Conservation (phyloP, 2,329 filamentous ascomycete genomes). For the Hypoxylon sp. region DNA sequence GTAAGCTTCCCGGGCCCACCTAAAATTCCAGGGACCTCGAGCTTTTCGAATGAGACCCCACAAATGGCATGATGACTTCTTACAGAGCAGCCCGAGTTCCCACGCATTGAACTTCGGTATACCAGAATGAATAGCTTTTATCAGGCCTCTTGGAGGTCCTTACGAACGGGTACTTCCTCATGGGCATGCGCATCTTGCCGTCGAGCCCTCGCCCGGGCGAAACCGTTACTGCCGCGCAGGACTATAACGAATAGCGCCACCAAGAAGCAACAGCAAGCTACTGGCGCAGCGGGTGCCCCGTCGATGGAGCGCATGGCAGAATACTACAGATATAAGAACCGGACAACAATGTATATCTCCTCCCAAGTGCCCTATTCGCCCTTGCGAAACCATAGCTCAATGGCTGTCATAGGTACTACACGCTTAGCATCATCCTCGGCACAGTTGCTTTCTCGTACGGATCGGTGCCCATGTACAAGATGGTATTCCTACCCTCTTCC, state of each 20-base stretch:
- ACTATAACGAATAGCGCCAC: slow-evolving; percentile 49
- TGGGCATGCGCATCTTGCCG: slow-evolving; percentile 55
- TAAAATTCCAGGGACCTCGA: slow-evolving; percentile 29
- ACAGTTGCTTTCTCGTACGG: slow-evolving; percentile 86
- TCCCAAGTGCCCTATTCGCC: slow-evolving; percentile 15
- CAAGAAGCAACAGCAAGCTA: slow-evolving; percentile 49
- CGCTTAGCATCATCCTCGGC: slow-evolving; percentile 81
- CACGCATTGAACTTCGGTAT: slow-evolving; percentile 18
- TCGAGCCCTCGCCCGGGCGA: slow-evolving; percentile 45
- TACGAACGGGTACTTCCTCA: slow-evolving; percentile 43
- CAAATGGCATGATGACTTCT: slow-evolving; percentile 36
- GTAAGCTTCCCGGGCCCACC: slow-evolving; percentile 44
- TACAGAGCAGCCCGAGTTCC: slow-evolving; percentile 3
- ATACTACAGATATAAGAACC: slow-evolving; percentile 77
- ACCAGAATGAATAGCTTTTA: slow-evolving; percentile 59
- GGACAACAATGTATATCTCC: slow-evolving; percentile 71
- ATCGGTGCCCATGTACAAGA: slow-evolving; percentile 89
- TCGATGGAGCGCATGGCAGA: slow-evolving; percentile 76
- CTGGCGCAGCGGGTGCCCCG: slow-evolving; percentile 56
- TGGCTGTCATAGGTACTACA: slow-evolving; percentile 72
- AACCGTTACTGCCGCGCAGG: slow-evolving; percentile 45
- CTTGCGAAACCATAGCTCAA: slow-evolving; percentile 41
- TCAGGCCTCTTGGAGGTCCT: slow-evolving; percentile 55
- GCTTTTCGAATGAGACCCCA: slow-evolving; percentile 34
- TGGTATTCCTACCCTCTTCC: slow-evolving; percentile 65